Percentiles rank a stretch among this genome's conserved stretches.
Evolutionary conservation across 2,329 filamentous ascomycete genomes (phyloP).

Genomic region (Elsinoe batatas): DNA sequence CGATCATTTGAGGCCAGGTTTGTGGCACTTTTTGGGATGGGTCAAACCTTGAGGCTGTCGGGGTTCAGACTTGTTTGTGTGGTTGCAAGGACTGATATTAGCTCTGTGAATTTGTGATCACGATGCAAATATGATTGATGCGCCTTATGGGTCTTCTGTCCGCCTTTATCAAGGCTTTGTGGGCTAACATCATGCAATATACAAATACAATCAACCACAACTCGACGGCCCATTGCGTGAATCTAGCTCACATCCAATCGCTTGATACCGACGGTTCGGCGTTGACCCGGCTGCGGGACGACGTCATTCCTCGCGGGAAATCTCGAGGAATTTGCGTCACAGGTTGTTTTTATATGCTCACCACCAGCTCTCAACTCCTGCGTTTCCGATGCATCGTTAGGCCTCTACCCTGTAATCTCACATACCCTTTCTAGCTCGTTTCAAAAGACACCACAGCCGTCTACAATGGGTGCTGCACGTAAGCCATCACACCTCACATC

Average conservation of each 20-base stretch:
- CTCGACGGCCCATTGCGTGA: neutral
- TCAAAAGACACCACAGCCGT: neutral
- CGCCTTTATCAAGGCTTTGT: too few species aligned
- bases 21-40: neutral
- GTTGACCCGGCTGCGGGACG: constrained; percentile 1
- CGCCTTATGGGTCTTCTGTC: too few species aligned
- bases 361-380: neutral
- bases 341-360: constrained; percentile 1
- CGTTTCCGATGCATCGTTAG: constrained; percentile 9
- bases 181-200: neutral
- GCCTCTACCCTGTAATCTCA: neutral
- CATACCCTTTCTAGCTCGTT: neutral
- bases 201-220: neutral
- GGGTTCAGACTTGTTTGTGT: neutral
- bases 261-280: constrained; percentile 2
- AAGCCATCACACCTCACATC: neutral
- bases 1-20: constrained; percentile 3
- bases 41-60: neutral
- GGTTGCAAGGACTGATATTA: too few species aligned
- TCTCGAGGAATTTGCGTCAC: constrained; percentile 6
- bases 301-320: neutral
- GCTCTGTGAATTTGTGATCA: too few species aligned
- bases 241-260: neutral
- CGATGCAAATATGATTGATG: too few species aligned
- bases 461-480: constrained; percentile 7